Evolutionary conservation across 345 rosid genomes (phyloP).

Genomic region (Eucalyptus grandis): DNA sequence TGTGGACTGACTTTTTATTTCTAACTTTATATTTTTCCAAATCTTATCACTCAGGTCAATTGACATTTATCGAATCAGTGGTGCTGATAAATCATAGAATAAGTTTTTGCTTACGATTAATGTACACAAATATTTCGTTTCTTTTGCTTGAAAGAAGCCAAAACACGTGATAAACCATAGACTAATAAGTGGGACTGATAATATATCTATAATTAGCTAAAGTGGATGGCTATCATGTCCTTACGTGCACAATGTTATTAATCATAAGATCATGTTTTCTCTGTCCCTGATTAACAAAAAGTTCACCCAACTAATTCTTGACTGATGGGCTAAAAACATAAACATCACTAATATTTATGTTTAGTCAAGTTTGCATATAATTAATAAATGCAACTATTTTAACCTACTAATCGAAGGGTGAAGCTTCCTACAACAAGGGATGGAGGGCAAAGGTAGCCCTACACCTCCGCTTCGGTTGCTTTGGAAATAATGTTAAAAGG

Average conservation of each 20-base stretch:
- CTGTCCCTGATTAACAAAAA: neutral
- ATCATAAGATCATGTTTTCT: neutral
- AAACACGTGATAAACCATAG: neutral
- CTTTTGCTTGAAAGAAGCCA: neutral
- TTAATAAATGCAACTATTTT: neutral
- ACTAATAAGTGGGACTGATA: neutral
- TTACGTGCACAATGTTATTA: too few relatives aligned
- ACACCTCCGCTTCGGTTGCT: neutral
- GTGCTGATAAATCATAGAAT: neutral
- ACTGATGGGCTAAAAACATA: neutral
- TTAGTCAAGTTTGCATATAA: neutral
- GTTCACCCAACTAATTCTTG: neutral
- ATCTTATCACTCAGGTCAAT: neutral
- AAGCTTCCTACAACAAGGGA: neutral
- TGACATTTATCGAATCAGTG: neutral
- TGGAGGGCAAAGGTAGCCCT: neutral
- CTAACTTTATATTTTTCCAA: neutral
- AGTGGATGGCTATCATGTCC: neutral
- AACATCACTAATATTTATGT: neutral
- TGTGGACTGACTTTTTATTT: neutral
- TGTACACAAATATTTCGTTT: neutral
- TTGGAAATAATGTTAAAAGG: neutral
- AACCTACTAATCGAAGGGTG: neutral
- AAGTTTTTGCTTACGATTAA: neutral
- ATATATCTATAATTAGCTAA: neutral